Percentiles rank a stretch among this genome's conserved stretches.
Conservation (phyloP, 352 stramenopile genomes). For the Phytopythium oedochilum region DNA sequence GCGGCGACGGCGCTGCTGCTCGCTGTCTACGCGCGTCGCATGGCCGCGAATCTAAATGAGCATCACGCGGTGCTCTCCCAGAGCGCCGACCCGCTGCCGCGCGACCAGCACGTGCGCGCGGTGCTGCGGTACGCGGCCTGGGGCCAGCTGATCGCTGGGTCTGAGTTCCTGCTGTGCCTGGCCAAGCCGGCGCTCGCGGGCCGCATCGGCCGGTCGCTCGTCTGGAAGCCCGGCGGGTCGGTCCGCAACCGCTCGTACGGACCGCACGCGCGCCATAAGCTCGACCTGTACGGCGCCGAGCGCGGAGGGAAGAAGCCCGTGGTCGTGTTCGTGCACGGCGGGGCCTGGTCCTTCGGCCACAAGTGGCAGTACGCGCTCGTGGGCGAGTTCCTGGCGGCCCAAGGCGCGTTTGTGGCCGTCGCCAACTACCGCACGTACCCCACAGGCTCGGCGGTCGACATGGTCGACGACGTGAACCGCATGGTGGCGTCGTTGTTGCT, state of each 20-base stretch:
- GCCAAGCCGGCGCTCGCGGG: conserved; percentile 43
- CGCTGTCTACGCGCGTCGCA: conserved; percentile 14
- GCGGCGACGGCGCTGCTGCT: conserved; percentile 12
- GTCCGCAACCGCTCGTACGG: conserved; percentile 36
- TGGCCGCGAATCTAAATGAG: conserved; percentile 11
- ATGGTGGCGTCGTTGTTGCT: conserved; percentile 33
- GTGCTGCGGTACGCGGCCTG: conserved; percentile 39
- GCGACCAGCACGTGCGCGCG: conserved; percentile 8
- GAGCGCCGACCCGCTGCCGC: conserved; percentile 11
- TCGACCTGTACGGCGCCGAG: conserved; percentile 62
- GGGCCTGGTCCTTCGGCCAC: conserved; percentile 78
- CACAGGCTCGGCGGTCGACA: conserved; percentile 71
- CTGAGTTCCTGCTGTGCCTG: conserved; percentile 50
- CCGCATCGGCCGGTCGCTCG: conserved; percentile 37
- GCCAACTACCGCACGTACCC: conserved; percentile 92
- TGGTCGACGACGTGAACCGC: conserved; percentile 85
- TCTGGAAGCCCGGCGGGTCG: conserved; percentile 27
- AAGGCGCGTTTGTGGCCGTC: conserved; percentile 77
- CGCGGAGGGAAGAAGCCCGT: conserved; percentile 38
- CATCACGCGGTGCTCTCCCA: conserved; percentile 18
- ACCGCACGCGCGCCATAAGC: conserved; percentile 38
- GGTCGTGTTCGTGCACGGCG: conserved; percentile 90
- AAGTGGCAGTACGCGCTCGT: conserved; percentile 79
- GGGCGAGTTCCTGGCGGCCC: conserved; percentile 46
- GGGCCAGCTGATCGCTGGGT: conserved; percentile 44